Evolutionary conservation across 345 rosid species (phyloP), one percentile per base, ranked within the genome.

Genomic region (Barbarea vulgaris): DNA sequence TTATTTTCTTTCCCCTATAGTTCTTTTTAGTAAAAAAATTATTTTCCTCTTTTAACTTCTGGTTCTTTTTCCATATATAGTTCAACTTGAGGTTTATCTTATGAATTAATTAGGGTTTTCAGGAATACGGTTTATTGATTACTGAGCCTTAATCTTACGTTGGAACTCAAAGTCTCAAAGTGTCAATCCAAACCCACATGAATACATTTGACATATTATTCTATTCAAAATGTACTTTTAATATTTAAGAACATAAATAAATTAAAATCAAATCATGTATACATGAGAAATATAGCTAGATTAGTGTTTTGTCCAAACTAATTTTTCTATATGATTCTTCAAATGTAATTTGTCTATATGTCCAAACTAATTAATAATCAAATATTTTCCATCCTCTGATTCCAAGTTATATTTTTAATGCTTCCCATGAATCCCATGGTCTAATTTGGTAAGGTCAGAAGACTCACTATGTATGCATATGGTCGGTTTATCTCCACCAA

Each of bases 121-220:
- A 31, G 15, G 41, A 4, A 18, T 19, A 56, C 17, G 6, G 46
- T 9, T 46, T 70, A 31, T 59, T 31, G 75, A n/a, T 15, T 59
- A 47, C 24, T 70, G 57, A 70, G 58, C 67, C 57, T 70, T 58
- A 33, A 6, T 47, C 24, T 70, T 70, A 25, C 58, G 75, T 70
- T 70, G 75, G 67, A 59, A 47, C 67, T 70, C 74, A 70, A 70
- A 70, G 55, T n/a, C n/a, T n/a, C n/a, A n/a, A 27, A 28, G 30
- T 70, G 34, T 28, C 65, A 70, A 44, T 31, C 7, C n/a, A 42
- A 64, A 44, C 19, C 54, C 39, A 44, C 4, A 61, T 21, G n/a
- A 61, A 12, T 48, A n/a, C n/a, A 22, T 22, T 39, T 39, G 12
- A 39, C 33, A 6, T 34, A 37, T 7, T 39, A 12, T 55, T 55